Base-by-base conservation (phyloP, 805 yeast species). In the Helenozyma baotianmanensis region DNA sequence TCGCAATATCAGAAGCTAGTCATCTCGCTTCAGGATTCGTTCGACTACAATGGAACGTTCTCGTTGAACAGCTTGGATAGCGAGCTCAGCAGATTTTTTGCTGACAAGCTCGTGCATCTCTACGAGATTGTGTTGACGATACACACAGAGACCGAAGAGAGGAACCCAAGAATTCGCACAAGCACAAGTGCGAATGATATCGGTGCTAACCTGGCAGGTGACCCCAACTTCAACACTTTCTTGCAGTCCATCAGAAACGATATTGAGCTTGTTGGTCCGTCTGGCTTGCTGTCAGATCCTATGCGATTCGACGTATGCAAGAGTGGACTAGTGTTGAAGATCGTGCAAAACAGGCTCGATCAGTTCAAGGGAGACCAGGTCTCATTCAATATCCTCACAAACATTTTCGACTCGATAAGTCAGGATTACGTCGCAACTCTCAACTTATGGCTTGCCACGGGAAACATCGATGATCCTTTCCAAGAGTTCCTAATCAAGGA, bases 361-460 rank as follows among this genome's bases (percentile, higher is more conserved):
- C 61, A 64, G 2, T 74, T 70, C 45, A 71, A 74, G 33, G 97
- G 97, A 2, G 92, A 88, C 50, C 51, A 68, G 0, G 59, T 58
- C 2, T 73, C 83, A 0, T 60, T 62, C 23, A 63, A 65, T 4
- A 78, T 85, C 43, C 60, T 86, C 25, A 51, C 60, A 1, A 47
- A 50, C 4, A 47, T 90, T 2, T 74, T 82, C 31, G 72, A 72
- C 28, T 66, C 67, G 10, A 74, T 87, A 1, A 77, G 94, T 23
- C 48, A 41, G 21, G 76, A 76, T 24, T 92, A 86, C 48, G 64
- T 85, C 13, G 44, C 45, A 1, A 82, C 83, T 78, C 62, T 92
- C 8, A 79, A 82, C 45, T 53, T 62, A n/a, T 92, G 98, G 98
- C 65, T 90, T 12, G 68, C 71, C 4, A 61, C 69, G 30, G 98